Evolutionary conservation across 78 protist species (phyloP).

Genomic region (Dictyostelium discoideum): DNA sequence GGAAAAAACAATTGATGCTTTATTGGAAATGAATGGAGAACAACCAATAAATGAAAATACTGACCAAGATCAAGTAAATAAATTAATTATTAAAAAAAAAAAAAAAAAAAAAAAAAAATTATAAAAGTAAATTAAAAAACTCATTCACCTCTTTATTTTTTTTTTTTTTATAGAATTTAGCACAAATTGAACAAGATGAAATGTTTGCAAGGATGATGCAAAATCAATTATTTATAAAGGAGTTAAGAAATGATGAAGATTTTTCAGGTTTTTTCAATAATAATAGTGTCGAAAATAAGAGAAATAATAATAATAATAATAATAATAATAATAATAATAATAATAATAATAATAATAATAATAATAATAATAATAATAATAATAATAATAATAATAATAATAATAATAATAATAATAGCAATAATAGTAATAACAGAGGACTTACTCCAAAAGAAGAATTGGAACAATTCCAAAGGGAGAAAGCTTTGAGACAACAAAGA

Average conservation of each 20-base stretch:
- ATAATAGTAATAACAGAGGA: background rate
- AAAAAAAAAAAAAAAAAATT: too few relatives aligned
- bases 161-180: background rate
- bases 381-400: background rate
- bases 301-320: background rate
- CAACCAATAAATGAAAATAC: slow-evolving; percentile 52
- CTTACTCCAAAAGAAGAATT: slow-evolving; percentile 18
- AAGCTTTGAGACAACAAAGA: background rate
- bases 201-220: slow-evolving; percentile 67
- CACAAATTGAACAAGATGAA: slow-evolving; percentile 72
- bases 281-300: background rate
- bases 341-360: background rate
- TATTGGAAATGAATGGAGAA: slow-evolving; percentile 80
- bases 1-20: slow-evolving; percentile 75
- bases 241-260: slow-evolving; percentile 30
- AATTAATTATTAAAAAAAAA: background rate
- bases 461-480: background rate
- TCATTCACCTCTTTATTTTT: too few relatives aligned
- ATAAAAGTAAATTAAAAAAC: too few relatives aligned
- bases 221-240: slow-evolving; percentile 58
- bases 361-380: background rate
- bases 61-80: slow-evolving; percentile 31
- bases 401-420: background rate
- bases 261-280: slow-evolving; percentile 17
- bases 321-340: background rate